phyloP scores from a whole-genome alignment of 257 asterid genomes.

The Solanum corneliomulleri region DNA sequence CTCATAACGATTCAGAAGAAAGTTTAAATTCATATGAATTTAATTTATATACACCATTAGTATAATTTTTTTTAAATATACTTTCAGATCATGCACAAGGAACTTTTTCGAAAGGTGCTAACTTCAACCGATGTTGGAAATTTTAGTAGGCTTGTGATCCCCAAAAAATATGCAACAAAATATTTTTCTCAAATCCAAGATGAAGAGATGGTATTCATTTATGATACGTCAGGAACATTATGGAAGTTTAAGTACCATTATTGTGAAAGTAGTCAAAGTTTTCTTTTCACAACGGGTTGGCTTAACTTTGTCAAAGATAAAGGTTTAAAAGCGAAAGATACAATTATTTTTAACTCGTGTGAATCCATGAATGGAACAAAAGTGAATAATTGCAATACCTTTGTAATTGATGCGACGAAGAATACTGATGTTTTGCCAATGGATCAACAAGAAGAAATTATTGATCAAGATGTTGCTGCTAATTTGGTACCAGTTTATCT shows the following conservation, averaged over 20 bases:
- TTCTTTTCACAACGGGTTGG: no score
- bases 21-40: neutral
- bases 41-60: neutral
- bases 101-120: slow-evolving; percentile 44
- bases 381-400: neutral
- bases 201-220: no score
- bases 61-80: neutral
- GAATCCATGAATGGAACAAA: neutral
- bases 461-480: neutral
- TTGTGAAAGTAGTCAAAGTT: no score
- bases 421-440: neutral
- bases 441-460: neutral
- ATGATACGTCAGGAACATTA: no score
- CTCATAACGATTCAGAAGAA: neutral
- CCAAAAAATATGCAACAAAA: no score
- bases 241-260: no score
- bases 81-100: neutral
- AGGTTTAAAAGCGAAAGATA: slow-evolving; percentile 6
- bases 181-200: no score
- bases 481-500: neutral
- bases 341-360: slow-evolving; percentile 17
- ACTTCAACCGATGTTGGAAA: slow-evolving; percentile 52
- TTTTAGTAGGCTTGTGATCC: no score
- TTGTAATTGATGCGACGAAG: neutral
- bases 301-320: no score